Percentiles rank a stretch among this genome's conserved stretches.
These are phyloP conservation scores for Xanthoconium separans DNA, from an alignment of 1,284 basidiomycete species.

Conservation along the genomic window DNA sequence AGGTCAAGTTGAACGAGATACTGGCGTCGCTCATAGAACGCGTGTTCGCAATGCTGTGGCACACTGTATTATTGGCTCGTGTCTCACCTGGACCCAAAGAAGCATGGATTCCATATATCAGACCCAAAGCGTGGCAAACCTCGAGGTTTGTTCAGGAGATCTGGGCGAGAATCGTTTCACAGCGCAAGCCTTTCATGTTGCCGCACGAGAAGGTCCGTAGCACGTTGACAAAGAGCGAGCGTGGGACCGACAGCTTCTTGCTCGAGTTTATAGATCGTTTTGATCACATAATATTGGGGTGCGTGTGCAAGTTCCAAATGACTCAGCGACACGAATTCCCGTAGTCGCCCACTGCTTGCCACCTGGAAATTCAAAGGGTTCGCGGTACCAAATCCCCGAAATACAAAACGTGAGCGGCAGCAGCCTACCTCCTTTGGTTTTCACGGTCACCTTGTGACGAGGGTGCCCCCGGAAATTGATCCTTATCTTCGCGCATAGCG, in stretches of 20 bases:
- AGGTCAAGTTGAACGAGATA: neutral
- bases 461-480: neutral
- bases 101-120: slow-evolving; percentile 7
- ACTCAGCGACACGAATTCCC: neutral
- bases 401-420: neutral
- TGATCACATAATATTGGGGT: neutral
- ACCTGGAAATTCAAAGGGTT: neutral
- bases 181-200: neutral
- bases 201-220: neutral
- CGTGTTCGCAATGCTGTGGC: slow-evolving; percentile 9
- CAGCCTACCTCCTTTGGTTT: neutral
- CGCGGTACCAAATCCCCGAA: neutral
- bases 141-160: neutral
- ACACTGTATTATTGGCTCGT: neutral
- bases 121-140: neutral
- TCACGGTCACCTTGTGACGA: neutral
- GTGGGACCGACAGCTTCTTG: neutral
- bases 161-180: neutral
- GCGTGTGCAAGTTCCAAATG: neutral
- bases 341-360: neutral
- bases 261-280: neutral
- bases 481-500: neutral
- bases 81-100: neutral
- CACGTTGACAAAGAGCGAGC: neutral
- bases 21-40: neutral